phyloP scores from a whole-genome alignment of 495 filamentous ascomycete species.

The Podospora pseudopauciseta region DNA sequence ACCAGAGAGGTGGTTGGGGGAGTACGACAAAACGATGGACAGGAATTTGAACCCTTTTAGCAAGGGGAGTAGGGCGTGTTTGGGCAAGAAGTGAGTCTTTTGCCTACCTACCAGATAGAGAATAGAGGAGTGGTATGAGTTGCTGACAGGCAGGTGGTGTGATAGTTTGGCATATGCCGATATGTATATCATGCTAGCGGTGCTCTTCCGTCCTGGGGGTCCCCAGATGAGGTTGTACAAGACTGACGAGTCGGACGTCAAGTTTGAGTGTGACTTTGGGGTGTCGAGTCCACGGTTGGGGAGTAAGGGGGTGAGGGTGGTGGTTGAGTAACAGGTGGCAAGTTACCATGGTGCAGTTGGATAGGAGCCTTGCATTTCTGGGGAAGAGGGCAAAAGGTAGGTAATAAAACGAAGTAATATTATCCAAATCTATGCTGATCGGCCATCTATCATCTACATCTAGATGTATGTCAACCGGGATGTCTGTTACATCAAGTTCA shows the following conservation, averaged over 20 bases:
- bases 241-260: conserved; percentile 8
- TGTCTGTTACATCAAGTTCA: not conserved
- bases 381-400: no score
- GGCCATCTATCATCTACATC: not conserved
- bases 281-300: conserved; percentile 1
- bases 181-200: conserved; percentile 6
- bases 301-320: conserved; percentile 7
- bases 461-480: not conserved
- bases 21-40: not conserved
- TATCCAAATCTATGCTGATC: not conserved
- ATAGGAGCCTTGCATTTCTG: no score
- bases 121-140: no score
- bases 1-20: not conserved
- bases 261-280: conserved; percentile 10
- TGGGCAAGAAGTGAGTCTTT: conserved; percentile 7
- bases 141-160: not conserved
- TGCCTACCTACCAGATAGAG: not conserved
- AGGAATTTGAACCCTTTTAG: conserved; percentile 2
- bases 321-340: not conserved
- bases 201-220: not conserved
- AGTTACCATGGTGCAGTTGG: no score
- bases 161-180: not conserved
- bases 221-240: conserved; percentile 1
- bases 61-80: not conserved
- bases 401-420: no score